Base-by-base conservation (phyloP, 2,329 filamentous ascomycete genomes). In the Exophiala alcalophila region DNA sequence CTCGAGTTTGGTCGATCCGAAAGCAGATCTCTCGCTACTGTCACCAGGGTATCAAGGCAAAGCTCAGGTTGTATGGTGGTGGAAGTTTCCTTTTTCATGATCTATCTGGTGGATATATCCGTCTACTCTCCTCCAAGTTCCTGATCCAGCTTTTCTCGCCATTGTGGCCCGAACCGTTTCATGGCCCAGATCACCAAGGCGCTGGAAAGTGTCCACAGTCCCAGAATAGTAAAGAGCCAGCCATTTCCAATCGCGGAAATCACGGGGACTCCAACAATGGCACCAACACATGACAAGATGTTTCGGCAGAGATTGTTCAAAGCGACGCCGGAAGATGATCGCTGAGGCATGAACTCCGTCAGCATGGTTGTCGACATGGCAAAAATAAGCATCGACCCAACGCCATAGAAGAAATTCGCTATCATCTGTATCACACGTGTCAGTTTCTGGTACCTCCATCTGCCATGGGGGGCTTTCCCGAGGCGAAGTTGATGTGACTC, bases 371-470 rank as follows among this genome's bases (percentile, higher is more conserved):
- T 89, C 0, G 78, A 73, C 54, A 80, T 75, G 34, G 78, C 76
- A 65, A 86, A 89, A 20, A 89, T 81, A 3, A 92, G 71, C 87
- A 94, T 92, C 21, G 77, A 83, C 2, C 83, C 82, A 3, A 85
- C 55, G 11, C 87, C 87, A 56, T 91, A 92, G 60, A 83, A 76
- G 61, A 87, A 84, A 28, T 82, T 80, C 16, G 81, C 80, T 26
- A 84, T 70, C 53, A 77, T 71, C 43, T 72, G 42, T 29, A 30
- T 15, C 33, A 41, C 25, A 44, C 41, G 40, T 49, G 49, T 52
- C 38, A 52, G 42, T 40, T 14, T 32, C 16, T 40, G 47, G 53
- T 50, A 49, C 42, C 47, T 47, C 32, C 41, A 40, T 49, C 28
- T 20, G 16, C 5, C 40, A n/a, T n/a, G n/a, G n/a, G n/a, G 15